Conservation (phyloP, 495 filamentous ascomycete genomes). For the Clavariopsis aquatica region DNA sequence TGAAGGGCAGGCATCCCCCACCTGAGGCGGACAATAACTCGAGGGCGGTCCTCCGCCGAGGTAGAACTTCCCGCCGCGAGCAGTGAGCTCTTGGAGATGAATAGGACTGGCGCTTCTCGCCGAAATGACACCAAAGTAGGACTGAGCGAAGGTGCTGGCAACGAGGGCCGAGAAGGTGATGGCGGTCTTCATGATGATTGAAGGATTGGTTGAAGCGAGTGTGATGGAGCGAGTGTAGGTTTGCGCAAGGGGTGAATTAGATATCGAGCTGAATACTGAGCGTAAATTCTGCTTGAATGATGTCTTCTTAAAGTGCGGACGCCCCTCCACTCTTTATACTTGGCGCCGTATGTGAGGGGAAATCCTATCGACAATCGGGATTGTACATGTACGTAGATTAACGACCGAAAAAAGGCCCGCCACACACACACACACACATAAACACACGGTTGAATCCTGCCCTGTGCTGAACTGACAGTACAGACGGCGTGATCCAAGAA, state of each 20-base stretch:
- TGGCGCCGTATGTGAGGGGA: constrained; percentile 2
- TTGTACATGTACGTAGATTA: background rate
- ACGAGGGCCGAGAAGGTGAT: constrained; percentile 23
- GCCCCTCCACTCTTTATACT: constrained; percentile 4
- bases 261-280: background rate
- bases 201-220: background rate
- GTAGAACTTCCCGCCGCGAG: constrained; percentile 30
- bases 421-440: too few relatives aligned
- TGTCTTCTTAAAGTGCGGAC: background rate
- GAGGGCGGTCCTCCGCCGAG: constrained; percentile 24
- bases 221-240: too few relatives aligned
- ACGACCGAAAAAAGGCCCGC: background rate
- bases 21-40: constrained; percentile 26
- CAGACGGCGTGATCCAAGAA: background rate
- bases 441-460: too few relatives aligned
- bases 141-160: constrained; percentile 26
- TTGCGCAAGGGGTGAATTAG: too few relatives aligned
- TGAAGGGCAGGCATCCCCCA: constrained; percentile 20
- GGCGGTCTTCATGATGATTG: constrained; percentile 28
- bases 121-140: constrained; percentile 30
- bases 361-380: background rate
- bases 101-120: constrained; percentile 25
- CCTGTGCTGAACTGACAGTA: too few relatives aligned
- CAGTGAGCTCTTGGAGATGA: constrained; percentile 21
- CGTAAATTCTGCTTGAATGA: background rate